Evolutionary conservation across 176 grass and related monocot species (phyloP).

Genomic region (Hyparrhenia diplandra): DNA sequence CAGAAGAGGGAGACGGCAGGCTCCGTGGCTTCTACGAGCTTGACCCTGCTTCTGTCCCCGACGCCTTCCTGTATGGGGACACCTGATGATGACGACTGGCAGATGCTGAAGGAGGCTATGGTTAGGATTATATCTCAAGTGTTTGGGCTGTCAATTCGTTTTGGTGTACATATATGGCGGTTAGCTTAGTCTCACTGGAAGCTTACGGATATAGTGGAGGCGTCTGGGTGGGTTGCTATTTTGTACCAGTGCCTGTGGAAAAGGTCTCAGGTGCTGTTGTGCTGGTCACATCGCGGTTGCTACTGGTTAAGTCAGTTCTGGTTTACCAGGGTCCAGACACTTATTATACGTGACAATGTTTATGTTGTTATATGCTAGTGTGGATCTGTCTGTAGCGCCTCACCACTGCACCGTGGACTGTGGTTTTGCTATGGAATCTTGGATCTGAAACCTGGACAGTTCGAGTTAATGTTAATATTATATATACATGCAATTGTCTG

Average conservation of each 20-base stretch:
- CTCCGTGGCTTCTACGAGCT: too few relatives aligned
- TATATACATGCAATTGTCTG: background rate
- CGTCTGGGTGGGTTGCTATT: background rate
- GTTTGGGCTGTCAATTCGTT: background rate
- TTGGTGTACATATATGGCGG: constrained; percentile 14
- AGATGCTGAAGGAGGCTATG: too few relatives aligned
- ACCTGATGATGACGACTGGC: too few relatives aligned
- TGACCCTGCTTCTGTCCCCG: too few relatives aligned
- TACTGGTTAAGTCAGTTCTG: background rate
- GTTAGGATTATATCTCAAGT: background rate
- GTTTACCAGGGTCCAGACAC: background rate
- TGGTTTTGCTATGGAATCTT: background rate
- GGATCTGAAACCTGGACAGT: background rate
- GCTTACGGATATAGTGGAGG: background rate
- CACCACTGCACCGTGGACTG: background rate
- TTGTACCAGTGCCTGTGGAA: background rate
- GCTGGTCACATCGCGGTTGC: background rate
- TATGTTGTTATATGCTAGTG: background rate
- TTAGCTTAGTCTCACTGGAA: constrained; percentile 2
- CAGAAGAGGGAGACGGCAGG: too few relatives aligned
- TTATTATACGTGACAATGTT: background rate
- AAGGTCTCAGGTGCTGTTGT: background rate
- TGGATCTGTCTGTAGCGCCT: background rate
- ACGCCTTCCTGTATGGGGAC: too few relatives aligned
- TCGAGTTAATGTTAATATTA: background rate